phyloP scores from a whole-genome alignment of 257 asterid genomes.

The Solanum rostratum region DNA sequence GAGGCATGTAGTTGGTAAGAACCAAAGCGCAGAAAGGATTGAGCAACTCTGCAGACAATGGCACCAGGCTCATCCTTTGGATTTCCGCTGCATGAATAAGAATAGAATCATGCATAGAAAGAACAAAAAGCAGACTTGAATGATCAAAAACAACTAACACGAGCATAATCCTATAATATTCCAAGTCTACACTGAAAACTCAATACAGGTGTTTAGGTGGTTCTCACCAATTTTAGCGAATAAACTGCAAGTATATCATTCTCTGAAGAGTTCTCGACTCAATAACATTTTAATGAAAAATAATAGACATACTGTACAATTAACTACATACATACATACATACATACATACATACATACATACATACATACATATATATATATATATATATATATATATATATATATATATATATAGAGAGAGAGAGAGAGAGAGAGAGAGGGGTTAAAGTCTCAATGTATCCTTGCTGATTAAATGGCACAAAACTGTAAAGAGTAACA shows the following conservation, averaged over 20 bases:
- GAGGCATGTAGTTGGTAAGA: constrained; percentile 90
- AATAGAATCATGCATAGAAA: not conserved
- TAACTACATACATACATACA: not conserved
- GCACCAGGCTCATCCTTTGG: constrained; percentile 99
- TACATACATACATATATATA: too few relatives aligned
- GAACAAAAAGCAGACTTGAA: not conserved
- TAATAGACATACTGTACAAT: not conserved
- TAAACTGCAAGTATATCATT: not conserved
- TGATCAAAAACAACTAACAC: not conserved
- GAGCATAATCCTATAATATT: not conserved
- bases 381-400: too few relatives aligned
- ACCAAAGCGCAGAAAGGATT: constrained; percentile 90
- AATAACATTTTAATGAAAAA: not conserved
- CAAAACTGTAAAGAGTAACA: constrained; percentile 9
- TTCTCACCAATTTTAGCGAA: not conserved
- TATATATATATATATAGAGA: too few relatives aligned
- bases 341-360: too few relatives aligned
- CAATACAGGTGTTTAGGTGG: not conserved
- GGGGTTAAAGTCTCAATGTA: not conserved
- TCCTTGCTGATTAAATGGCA: not conserved
- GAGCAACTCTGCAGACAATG: constrained; percentile 88
- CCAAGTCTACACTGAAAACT: not conserved
- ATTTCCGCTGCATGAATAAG: constrained; percentile 62
- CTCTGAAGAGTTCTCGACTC: not conserved
- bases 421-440: not conserved